Evolutionary conservation across 73 alveolate species (phyloP).

Genomic region (Tetrahymena thermophila): DNA sequence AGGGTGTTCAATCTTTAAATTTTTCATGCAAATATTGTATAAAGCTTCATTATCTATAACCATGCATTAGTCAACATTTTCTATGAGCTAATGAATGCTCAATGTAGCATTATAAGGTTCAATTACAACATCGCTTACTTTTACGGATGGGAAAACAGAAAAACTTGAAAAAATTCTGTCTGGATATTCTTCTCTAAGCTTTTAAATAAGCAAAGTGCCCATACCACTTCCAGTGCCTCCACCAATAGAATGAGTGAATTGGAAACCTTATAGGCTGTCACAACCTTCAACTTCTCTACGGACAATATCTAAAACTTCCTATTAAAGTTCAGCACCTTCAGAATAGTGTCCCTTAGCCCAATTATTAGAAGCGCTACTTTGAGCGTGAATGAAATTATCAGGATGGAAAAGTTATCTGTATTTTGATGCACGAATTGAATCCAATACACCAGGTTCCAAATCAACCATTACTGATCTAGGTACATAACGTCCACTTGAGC

Average conservation of each 20-base stretch:
- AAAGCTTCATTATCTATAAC: slow-evolving; percentile 26
- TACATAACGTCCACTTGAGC: slow-evolving; percentile 41
- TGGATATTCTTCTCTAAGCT: slow-evolving; percentile 20
- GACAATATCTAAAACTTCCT: slow-evolving; percentile 5
- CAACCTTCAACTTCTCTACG: slow-evolving; percentile 24
- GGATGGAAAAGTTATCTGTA: slow-evolving; percentile 57
- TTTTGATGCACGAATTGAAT: slow-evolving; percentile 14
- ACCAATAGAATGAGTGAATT: slow-evolving; percentile 24
- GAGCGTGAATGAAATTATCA: slow-evolving; percentile 40
- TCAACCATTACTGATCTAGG: slow-evolving; percentile 74
- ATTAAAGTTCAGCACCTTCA: slow-evolving; percentile 26
- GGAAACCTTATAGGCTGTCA: slow-evolving; percentile 21
- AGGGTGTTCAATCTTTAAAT: slow-evolving; percentile 38
- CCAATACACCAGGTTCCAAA: slow-evolving; percentile 60
- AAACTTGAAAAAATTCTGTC: slow-evolving; percentile 27
- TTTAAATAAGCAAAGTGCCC: slow-evolving; percentile 20
- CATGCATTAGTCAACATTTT: slow-evolving; percentile 4
- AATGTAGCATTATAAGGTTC: slow-evolving; percentile 21
- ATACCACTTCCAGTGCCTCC: slow-evolving; percentile 43
- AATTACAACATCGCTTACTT: slow-evolving; percentile 29
- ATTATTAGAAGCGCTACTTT: slow-evolving; percentile 27
- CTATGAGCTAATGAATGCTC: slow-evolving; percentile 7
- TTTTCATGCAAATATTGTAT: slow-evolving; percentile 17
- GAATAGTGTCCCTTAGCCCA: slow-evolving; percentile 37
- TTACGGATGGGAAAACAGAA: slow-evolving; percentile 14